These are phyloP conservation scores for Mesembryanthemum crystallinum DNA, from an alignment of 148 eudicot species.

Conservation along the genomic window DNA sequence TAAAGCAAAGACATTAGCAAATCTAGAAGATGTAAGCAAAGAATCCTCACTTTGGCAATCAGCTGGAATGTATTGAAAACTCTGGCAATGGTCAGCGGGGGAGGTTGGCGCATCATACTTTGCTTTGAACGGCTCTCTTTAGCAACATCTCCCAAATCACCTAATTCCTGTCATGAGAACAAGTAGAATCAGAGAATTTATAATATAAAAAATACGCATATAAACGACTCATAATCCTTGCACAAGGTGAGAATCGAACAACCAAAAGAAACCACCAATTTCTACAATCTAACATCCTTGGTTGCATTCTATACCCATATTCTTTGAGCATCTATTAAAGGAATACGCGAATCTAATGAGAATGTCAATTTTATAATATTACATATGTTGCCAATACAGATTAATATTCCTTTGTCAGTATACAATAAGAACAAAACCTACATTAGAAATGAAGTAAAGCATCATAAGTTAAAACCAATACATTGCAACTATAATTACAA, in stretches of 20 bases:
- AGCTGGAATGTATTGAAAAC: conserved; percentile 70
- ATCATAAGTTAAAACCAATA: too few relatives aligned
- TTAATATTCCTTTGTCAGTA: not conserved
- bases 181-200: not conserved
- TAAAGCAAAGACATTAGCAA: not conserved
- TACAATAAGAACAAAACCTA: not conserved
- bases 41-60: conserved; percentile 65
- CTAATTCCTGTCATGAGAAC: conserved; percentile 51
- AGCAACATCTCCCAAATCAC: conserved; percentile 93
- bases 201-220: not conserved
- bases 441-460: too few relatives aligned
- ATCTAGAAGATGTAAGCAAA: not conserved
- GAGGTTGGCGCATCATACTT: conserved; percentile 72
- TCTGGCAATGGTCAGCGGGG: conserved; percentile 65
- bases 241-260: not conserved
- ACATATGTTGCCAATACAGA: not conserved
- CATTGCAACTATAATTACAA: too few relatives aligned
- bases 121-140: conserved; percentile 80
- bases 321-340: not conserved
- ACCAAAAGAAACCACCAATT: not conserved
- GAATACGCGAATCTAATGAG: not conserved
- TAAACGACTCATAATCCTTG: not conserved
- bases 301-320: too few relatives aligned
- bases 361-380: not conserved
- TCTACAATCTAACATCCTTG: not conserved